phyloP scores from a whole-genome alignment of 2,329 filamentous ascomycete genomes.

The Neofusicoccum sp. region DNA sequence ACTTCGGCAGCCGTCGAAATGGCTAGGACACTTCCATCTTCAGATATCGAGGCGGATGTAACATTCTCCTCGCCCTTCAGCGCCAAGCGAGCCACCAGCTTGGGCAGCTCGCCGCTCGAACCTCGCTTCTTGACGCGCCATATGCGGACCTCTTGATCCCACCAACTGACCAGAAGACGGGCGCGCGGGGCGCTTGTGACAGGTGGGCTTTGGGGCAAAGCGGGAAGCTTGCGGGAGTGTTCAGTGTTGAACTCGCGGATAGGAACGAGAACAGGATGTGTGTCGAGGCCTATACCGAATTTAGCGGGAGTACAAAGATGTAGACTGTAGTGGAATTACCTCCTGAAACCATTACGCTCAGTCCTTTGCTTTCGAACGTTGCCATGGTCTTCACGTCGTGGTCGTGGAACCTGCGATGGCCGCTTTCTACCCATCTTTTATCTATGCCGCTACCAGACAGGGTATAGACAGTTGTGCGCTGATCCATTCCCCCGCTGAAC shows the following conservation, averaged over 20 bases:
- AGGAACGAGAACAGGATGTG: slow-evolving; percentile 77
- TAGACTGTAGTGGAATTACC: slow-evolving; percentile 53
- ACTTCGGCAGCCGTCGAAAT: slow-evolving; percentile 71
- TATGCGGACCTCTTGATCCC: slow-evolving; percentile 81
- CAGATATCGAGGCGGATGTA: slow-evolving; percentile 69
- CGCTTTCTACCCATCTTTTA: slow-evolving; percentile 74
- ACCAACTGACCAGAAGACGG: slow-evolving; percentile 84
- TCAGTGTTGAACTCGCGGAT: slow-evolving; percentile 75
- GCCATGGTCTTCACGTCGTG: slow-evolving; percentile 96
- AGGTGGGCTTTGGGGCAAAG: slow-evolving; percentile 75
- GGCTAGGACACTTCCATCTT: slow-evolving; percentile 70
- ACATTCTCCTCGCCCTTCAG: slow-evolving; percentile 73
- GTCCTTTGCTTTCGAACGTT: slow-evolving; percentile 76
- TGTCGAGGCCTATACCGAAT: slow-evolving; percentile 68
- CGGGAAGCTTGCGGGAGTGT: slow-evolving; percentile 77
- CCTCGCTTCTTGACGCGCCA: slow-evolving; percentile 64
- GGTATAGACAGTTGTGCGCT: slow-evolving; percentile 79
- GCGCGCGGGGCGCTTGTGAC: slow-evolving; percentile 70
- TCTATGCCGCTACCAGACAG: slow-evolving; percentile 41
- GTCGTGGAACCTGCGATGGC: slow-evolving; percentile 80
- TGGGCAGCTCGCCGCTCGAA: slow-evolving; percentile 43
- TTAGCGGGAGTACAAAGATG: slow-evolving; percentile 29
- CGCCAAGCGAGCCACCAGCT: slow-evolving; percentile 40
- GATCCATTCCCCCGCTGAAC: slow-evolving; percentile 88
- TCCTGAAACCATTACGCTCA: slow-evolving; percentile 89